Evolutionary conservation across 148 eudicot species (phyloP).

Genomic region (Nyssa sinensis): DNA sequence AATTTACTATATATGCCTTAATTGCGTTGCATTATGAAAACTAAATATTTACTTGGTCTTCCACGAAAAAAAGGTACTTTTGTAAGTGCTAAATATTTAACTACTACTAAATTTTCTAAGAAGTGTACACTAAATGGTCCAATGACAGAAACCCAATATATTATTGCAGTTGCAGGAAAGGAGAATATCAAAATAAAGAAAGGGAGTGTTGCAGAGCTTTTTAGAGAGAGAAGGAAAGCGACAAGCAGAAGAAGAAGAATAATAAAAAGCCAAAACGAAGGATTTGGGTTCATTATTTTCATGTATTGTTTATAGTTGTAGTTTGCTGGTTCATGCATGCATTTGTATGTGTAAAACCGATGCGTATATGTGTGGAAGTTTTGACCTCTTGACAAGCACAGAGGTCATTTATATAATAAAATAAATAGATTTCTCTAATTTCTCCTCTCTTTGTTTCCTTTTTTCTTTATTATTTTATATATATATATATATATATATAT

Average conservation of each 20-base stretch:
- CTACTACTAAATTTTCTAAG: too few species aligned
- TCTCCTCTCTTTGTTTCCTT: neutral
- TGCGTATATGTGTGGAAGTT: neutral
- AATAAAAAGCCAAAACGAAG: neutral
- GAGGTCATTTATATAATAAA: constrained; percentile 3
- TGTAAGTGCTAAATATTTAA: too few species aligned
- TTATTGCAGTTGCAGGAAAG: constrained; percentile 9
- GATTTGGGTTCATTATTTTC: neutral
- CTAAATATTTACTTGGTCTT: too few species aligned
- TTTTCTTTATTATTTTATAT: neutral
- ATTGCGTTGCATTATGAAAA: too few species aligned
- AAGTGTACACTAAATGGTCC: neutral
- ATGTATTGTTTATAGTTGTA: neutral
- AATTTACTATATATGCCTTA: neutral
- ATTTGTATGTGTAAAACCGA: neutral
- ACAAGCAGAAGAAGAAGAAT: neutral
- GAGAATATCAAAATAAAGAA: neutral
- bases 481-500: too few species aligned
- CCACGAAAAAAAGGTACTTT: too few species aligned
- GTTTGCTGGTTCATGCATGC: neutral
- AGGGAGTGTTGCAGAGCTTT: neutral
- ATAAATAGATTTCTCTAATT: neutral
- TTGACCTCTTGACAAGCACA: neutral
- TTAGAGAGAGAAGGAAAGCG: neutral
- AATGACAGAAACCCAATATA: neutral